Conservation (phyloP, 768 basidiomycete species). For the Sporobolomyces pararoseus region DNA sequence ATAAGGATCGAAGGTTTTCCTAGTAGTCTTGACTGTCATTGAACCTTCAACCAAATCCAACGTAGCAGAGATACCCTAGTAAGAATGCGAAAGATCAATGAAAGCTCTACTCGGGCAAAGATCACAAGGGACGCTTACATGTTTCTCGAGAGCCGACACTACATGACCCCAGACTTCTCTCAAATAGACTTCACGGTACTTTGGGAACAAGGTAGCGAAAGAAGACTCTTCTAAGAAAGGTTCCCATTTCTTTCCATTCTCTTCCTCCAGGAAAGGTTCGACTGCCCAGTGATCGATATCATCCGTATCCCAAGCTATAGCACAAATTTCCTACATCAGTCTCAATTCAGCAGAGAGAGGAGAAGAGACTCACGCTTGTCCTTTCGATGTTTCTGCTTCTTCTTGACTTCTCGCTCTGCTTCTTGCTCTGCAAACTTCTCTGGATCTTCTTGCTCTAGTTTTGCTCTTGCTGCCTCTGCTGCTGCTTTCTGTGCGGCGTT, state of each 20-base stretch:
- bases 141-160: conserved; percentile 72
- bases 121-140: conserved; percentile 55
- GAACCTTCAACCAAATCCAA: conserved; percentile 93
- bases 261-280: conserved; percentile 63
- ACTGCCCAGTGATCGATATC: conserved; percentile 86
- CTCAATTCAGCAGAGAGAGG: too few species aligned
- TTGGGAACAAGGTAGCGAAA: conserved; percentile 96
- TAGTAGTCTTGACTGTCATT: conserved; percentile 94
- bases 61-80: conserved; percentile 78
- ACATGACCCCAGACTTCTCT: conserved; percentile 91
- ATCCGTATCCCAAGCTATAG: conserved; percentile 93
- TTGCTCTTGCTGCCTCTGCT: conserved; percentile 15
- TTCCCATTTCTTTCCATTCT: conserved; percentile 71
- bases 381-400: conserved; percentile 85
- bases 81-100: background rate
- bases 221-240: conserved; percentile 92
- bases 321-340: background rate
- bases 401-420: conserved; percentile 25
- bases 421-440: conserved; percentile 22
- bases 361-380: conserved; percentile 72
- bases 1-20: conserved; percentile 96
- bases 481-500: conserved; percentile 37
- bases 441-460: conserved; percentile 30
- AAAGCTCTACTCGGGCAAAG: background rate
- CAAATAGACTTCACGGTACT: conserved; percentile 94